Percentiles rank a stretch among this genome's conserved stretches.
Conservation (phyloP, 2,329 filamentous ascomycete genomes). For the Aspergillus felis region DNA sequence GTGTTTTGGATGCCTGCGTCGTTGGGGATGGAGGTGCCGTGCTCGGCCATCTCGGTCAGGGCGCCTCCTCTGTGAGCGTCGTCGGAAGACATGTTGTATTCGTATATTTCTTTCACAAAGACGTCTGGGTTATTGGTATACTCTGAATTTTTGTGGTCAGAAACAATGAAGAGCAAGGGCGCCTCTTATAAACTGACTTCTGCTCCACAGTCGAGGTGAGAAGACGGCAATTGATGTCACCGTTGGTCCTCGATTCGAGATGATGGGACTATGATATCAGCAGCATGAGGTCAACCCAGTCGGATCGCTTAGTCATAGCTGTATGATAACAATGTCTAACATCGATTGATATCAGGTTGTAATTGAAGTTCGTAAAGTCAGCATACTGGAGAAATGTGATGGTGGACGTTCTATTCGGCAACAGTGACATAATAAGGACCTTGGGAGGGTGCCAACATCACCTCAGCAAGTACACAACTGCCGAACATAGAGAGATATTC, state of each 20-base stretch:
- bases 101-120: not conserved
- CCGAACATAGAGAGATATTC: not conserved
- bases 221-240: constrained; percentile 9
- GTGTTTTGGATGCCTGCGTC: constrained; percentile 44
- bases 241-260: not conserved
- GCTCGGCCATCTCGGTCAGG: constrained; percentile 38
- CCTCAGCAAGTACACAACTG: no score
- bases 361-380: no score
- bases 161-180: not conserved
- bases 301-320: not conserved
- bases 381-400: not conserved
- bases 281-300: not conserved
- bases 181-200: not conserved
- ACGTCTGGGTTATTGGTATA: not conserved
- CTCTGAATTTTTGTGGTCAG: not conserved
- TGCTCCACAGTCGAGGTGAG: no score
- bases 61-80: constrained; percentile 34
- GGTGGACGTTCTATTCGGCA: not conserved
- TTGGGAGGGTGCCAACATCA: no score
- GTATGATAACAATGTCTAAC: no score
- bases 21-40: constrained; percentile 41
- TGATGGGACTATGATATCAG: constrained; percentile 14
- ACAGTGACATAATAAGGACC: not conserved
- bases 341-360: not conserved
- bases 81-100: constrained; percentile 7